Percentiles rank a stretch among this genome's conserved stretches.
These are phyloP conservation scores for Phytophthora cryptogea DNA, from an alignment of 352 stramenopile genomes.

Conservation along the genomic window DNA sequence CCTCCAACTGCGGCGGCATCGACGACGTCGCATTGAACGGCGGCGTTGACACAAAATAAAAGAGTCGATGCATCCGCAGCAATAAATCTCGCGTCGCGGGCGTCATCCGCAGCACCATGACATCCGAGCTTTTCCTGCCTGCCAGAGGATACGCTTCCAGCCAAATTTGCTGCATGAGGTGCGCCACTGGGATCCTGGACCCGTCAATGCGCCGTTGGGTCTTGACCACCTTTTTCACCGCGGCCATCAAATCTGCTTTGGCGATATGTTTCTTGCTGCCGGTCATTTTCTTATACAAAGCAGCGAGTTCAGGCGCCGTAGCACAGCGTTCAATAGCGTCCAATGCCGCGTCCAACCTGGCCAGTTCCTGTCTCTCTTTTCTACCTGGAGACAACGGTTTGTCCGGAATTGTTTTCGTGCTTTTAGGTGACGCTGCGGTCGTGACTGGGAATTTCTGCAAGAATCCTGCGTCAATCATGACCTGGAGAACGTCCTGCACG, in stretches of 20 bases:
- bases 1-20: conserved; percentile 21
- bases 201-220: conserved; percentile 76
- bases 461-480: conserved; percentile 44
- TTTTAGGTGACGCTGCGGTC: background rate
- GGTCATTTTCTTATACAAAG: conserved; percentile 61
- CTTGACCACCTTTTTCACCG: conserved; percentile 51
- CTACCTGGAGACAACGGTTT: conserved; percentile 4
- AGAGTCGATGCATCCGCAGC: conserved; percentile 70
- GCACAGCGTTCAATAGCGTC: conserved; percentile 64
- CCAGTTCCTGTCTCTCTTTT: conserved; percentile 11
- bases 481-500: conserved; percentile 51
- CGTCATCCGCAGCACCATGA: conserved; percentile 58
- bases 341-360: conserved; percentile 36
- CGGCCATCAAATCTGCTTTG: conserved; percentile 50
- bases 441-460: conserved; percentile 35
- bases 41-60: conserved; percentile 64
- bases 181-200: conserved; percentile 63
- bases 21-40: conserved; percentile 36
- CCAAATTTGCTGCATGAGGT: conserved; percentile 67
- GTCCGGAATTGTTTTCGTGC: background rate
- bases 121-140: conserved; percentile 37
- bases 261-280: conserved; percentile 44
- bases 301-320: conserved; percentile 45
- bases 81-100: conserved; percentile 52
- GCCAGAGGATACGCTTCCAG: conserved; percentile 44